Evolutionary conservation across 176 grass and related monocot species (phyloP).

Genomic region (Microstegium vimineum): DNA sequence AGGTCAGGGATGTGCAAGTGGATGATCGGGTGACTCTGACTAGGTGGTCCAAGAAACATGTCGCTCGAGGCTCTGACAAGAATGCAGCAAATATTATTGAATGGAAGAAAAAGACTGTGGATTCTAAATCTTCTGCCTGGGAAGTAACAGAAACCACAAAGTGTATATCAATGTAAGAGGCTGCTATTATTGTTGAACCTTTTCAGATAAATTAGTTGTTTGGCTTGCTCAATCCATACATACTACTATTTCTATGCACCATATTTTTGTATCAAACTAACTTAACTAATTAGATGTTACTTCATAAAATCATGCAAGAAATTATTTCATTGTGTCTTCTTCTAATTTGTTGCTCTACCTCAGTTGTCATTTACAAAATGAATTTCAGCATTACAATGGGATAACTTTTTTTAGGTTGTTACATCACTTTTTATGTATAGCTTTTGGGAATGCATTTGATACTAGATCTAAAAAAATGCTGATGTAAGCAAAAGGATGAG

Average conservation of each 20-base stretch:
- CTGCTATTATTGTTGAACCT: not conserved
- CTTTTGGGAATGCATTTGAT: not conserved
- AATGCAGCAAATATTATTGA: constrained; percentile 68
- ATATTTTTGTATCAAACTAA: not conserved
- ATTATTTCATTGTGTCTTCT: not conserved
- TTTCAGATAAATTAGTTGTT: constrained; percentile 8
- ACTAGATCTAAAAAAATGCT: not conserved
- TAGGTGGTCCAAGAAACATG: constrained; percentile 92
- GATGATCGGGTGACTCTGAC: constrained; percentile 75
- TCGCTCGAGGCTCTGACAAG: constrained; percentile 44
- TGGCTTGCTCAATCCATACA: not conserved
- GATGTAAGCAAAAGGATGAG: not conserved
- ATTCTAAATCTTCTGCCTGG: constrained; percentile 64
- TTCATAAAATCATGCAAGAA: constrained; percentile 1
- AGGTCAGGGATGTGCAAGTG: constrained; percentile 64
- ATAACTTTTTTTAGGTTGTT: not conserved
- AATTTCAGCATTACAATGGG: not conserved
- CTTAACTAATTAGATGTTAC: constrained; percentile 5
- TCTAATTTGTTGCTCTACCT: constrained; percentile 6
- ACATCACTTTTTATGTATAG: not conserved
- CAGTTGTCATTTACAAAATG: not conserved
- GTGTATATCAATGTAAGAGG: constrained; percentile 66
- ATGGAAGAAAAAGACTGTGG: constrained; percentile 77
- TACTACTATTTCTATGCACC: not conserved
- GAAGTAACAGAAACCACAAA: constrained; percentile 55